Base-by-base conservation (phyloP, 306 rosid genomes). In the Fagus crenata region DNA sequence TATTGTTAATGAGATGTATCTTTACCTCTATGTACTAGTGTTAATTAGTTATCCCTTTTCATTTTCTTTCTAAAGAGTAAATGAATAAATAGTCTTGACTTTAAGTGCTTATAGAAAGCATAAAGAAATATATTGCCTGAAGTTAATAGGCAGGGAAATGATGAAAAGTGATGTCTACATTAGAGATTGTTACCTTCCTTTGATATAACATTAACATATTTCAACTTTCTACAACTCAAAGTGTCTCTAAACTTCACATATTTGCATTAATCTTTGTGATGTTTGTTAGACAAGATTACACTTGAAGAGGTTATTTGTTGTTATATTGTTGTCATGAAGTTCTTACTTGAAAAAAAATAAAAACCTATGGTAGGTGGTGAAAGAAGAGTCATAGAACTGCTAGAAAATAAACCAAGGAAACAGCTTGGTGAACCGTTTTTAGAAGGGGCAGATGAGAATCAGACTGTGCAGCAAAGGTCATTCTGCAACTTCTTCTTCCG, bases 351-450 rank as follows among this genome's bases (percentile, higher is more conserved):
- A 75, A 65, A 71, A 68, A 55, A 53, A 53, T 74, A 22, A 22
- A 22, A 22, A 75, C 8, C 75, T 75, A 28, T 80, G 49, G 69
- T 73, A 89, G 96, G 97, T 74, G 97, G 97, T 53, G 97, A 92
- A 86, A 71, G 78, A 67, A 81, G 82, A 73, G 97, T 90, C 13
- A 68, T 87, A 35, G 90, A 89, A 80, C 81, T 92, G 75, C 98
- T 95, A 49, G 97, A 95, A 87, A 81, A 85, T 71, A 88, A 89
- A 69, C 88, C 91, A 18, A 82, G 36, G 64, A 71, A 87, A 72
- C 46, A 71, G 72, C 87, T 90, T 33, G 75, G 67, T 63, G 73
- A 86, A 76, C 83, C 93, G 37, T 75, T 89, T 77, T 41, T 90
- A 77, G 90, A 84, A 55, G 85, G 43, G 33, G 78, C 70, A 64